Base-by-base conservation (phyloP, 192 early-diverging fungal genomes). In the Mortierella antarctica region DNA sequence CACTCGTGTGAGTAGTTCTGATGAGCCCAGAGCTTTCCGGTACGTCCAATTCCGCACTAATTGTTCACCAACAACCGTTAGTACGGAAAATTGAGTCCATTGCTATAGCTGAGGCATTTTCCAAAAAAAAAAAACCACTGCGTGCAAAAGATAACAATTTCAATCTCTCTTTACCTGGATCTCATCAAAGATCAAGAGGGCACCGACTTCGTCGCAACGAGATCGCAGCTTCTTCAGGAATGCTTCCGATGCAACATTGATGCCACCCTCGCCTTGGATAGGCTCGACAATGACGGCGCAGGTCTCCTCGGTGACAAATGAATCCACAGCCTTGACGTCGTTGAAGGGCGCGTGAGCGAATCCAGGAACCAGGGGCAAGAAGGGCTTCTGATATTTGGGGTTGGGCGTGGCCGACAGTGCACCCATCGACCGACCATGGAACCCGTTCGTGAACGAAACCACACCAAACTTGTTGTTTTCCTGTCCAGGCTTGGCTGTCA, bases 401-500 rank as follows among this genome's bases (percentile, higher is more conserved):
- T 92, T 93, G 14, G 93, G 94, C 0, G 98, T 99, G 23, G 95
- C 95, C n/a, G 96, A 96, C 53, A 99, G 86, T 0, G 98, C 94
- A 7, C 97, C 97, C 92, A 99, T 91, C 10, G 95, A 89, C 44
- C 98, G 94, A 67, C 98, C 98, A 79, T 99, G 98, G 86, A 99
- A 99, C 1, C 93, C 96, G 67, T 96, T 93, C 10, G 83, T 90
- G 74, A 98, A 99, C 49, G 93, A 94, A 20, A 99, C 86, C 53
- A 98, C 85, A 21, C 87, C 86, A 71, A 88, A 82, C 82, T 96
- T 95, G 17, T 88, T 84, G 21, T 88, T 74, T 58, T 75, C 60
- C 70, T 82, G 45, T 65, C 86, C 62, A 58, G 84, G 56, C 68
- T 87, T 87, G 73, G 85, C 82, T 59, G 86, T 51, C 20, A 79